Percentiles rank a stretch among this genome's conserved stretches.
Evolutionary conservation across 2,329 filamentous ascomycete genomes (phyloP).

Genomic region (Biscogniauxia mediterranea): DNA sequence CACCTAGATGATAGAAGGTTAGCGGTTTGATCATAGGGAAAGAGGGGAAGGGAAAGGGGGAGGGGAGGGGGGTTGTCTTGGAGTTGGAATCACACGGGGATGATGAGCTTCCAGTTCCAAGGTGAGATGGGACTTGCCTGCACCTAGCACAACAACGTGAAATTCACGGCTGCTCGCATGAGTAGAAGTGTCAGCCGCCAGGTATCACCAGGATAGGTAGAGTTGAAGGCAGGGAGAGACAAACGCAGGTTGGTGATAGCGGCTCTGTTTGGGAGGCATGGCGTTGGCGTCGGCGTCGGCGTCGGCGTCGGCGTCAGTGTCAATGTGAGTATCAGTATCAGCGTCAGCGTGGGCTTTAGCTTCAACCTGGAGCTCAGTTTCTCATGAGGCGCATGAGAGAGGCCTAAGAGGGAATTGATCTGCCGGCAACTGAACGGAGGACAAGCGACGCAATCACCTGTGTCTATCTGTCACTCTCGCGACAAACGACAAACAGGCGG

Average conservation of each 20-base stretch:
- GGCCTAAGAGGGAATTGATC: constrained; percentile 7
- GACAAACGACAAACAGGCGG: constrained; percentile 22
- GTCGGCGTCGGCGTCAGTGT: constrained; percentile 7
- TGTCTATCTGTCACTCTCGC: constrained; percentile 20
- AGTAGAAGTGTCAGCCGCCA: constrained; percentile 25
- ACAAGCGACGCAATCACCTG: constrained; percentile 16
- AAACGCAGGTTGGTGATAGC: constrained; percentile 32
- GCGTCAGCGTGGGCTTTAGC: constrained; percentile 15
- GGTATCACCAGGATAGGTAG: constrained; percentile 8
- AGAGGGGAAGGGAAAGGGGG: constrained; percentile 8
- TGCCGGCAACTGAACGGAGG: constrained; percentile 8
- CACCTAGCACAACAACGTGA: constrained; percentile 78
- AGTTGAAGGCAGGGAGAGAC: constrained; percentile 20
- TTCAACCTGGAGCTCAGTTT: constrained; percentile 16
- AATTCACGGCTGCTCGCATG: constrained; percentile 63
- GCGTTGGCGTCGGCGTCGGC: not conserved
- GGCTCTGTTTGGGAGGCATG: constrained; percentile 31
- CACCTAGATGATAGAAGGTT: constrained; percentile 52
- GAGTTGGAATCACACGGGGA: not conserved
- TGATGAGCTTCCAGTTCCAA: too few species aligned
- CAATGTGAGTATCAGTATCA: constrained; percentile 14
- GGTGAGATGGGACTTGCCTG: constrained; percentile 53
- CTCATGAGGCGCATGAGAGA: constrained; percentile 16
- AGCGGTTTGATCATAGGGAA: constrained; percentile 7
- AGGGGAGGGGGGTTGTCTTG: constrained; percentile 9